Base-by-base conservation (phyloP, 805 yeast genomes). In the Ogataea ramenticola region DNA sequence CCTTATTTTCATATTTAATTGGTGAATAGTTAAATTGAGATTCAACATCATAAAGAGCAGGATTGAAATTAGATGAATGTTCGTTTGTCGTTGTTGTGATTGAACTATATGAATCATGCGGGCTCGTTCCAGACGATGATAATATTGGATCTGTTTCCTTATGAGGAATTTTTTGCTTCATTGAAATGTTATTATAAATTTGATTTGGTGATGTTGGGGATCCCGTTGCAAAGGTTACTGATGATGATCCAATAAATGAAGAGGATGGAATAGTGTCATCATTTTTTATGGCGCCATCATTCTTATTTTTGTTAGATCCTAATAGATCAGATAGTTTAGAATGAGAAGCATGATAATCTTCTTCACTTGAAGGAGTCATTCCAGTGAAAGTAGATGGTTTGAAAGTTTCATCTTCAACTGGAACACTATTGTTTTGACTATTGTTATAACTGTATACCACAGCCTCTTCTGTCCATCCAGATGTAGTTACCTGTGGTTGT, bases 11-110 rank as follows among this genome's bases (percentile, higher is more conserved):
- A 8, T 27, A 32, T 26, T 38, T 37, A 5, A 34, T 32, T 39
- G n/a, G 44, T 39, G 17, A 44, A 42, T n/a, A 43, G 30, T 4
- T 46, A 43, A 11, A 43, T 24, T 32, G 43, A 20, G 39, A 36
- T 20, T 36, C 39, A 22, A 36, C 15, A 14, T 36, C 39, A 34
- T 19, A 34, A 9, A n/a, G 7, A 9, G 37, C 35, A 32, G 35
- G 15, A 20, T 34, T 34, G 15, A 20, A 34, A 19, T 3, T 19
- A 7, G 5, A 7, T 20, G 24, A 19, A 11, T 6, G 17, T 7
- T 19, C 17, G 37, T 17, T 34, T 8, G 4, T 4, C 8, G 11
- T 7, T 19, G 24, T 34, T 9, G 12, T 6, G 7, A n/a, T 20
- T 19, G 37, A 7, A 19, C 17, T 7, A 20, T 34, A 34, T 7